These are phyloP conservation scores for Linum tenue DNA, from an alignment of 345 rosid genomes.

Conservation along the genomic window DNA sequence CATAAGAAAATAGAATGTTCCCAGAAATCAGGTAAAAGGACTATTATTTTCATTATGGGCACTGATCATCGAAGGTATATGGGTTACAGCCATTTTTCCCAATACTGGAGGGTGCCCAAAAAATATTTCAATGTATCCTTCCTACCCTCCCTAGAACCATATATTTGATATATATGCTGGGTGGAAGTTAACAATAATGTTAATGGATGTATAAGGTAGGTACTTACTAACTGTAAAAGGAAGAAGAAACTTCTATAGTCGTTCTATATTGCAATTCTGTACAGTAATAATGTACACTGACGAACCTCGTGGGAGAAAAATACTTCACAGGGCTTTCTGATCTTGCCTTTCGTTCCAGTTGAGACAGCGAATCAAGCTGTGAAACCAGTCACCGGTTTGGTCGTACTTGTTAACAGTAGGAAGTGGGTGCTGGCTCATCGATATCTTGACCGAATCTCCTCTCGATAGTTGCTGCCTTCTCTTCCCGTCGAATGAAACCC, in stretches of 20 bases:
- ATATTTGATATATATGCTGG: no score
- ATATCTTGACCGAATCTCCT: constrained; percentile 81
- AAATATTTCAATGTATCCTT: no score
- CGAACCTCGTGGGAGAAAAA: constrained; percentile 8
- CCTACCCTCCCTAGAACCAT: no score
- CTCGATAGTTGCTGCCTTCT: constrained; percentile 95
- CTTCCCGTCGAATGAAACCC: constrained; percentile 98
- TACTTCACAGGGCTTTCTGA: constrained; percentile 65
- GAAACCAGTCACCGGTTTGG: constrained; percentile 97
- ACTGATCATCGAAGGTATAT: no score
- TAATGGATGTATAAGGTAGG: no score
- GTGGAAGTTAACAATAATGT: no score
- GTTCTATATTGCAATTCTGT: constrained; percentile 22
- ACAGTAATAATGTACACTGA: constrained; percentile 30
- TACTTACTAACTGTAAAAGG: no score
- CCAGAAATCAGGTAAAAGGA: no score
- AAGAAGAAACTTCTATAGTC: background rate
- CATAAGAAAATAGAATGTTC: no score
- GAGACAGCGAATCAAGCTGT: constrained; percentile 85
- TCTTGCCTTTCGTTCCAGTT: constrained; percentile 97
- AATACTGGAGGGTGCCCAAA: no score
- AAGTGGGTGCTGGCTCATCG: constrained; percentile 93
- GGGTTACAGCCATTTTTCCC: no score
- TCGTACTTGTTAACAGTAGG: constrained; percentile 91
- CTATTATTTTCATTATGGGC: no score